A percentile compares a stretch with the other conserved stretches of the same genome.
Evolutionary conservation across 176 grass and related monocot species (phyloP).

Genomic region (Avena eriantha): DNA sequence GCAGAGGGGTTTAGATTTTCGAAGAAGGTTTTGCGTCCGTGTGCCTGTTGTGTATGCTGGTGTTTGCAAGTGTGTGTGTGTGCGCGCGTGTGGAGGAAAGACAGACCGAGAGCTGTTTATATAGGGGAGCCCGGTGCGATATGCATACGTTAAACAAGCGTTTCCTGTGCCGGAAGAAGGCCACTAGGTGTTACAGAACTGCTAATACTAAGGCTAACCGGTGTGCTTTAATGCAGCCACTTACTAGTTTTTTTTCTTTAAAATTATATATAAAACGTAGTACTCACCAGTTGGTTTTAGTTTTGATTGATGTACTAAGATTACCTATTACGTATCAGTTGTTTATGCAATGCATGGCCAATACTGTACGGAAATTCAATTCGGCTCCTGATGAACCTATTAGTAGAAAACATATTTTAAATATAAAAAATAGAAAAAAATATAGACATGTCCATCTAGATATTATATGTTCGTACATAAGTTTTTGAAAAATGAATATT

Average conservation of each 20-base stretch:
- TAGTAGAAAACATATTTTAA: too few relatives aligned
- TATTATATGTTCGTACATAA: too few relatives aligned
- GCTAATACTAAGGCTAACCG: background rate
- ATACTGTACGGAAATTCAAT: too few relatives aligned
- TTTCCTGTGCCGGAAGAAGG: background rate
- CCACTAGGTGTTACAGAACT: background rate
- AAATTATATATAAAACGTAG: background rate
- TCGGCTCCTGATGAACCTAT: too few relatives aligned
- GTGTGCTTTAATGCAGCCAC: background rate
- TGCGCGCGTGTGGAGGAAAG: background rate
- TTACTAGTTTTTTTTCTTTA: background rate
- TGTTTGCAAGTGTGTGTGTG: background rate
- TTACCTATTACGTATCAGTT: background rate
- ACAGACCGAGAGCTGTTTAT: slow-evolving; percentile 3
- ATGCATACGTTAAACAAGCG: background rate
- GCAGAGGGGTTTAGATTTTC: background rate
- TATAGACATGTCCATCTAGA: too few relatives aligned
- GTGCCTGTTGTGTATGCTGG: background rate
- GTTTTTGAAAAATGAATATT: too few relatives aligned
- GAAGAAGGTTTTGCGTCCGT: background rate
- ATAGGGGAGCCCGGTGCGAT: background rate
- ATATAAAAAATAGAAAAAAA: too few relatives aligned
- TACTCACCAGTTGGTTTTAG: background rate
- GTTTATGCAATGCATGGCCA: background rate
- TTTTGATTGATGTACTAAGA: background rate